Evolutionary conservation across 73 alveolate species (phyloP).

Genomic region (Urostyla sp.): DNA sequence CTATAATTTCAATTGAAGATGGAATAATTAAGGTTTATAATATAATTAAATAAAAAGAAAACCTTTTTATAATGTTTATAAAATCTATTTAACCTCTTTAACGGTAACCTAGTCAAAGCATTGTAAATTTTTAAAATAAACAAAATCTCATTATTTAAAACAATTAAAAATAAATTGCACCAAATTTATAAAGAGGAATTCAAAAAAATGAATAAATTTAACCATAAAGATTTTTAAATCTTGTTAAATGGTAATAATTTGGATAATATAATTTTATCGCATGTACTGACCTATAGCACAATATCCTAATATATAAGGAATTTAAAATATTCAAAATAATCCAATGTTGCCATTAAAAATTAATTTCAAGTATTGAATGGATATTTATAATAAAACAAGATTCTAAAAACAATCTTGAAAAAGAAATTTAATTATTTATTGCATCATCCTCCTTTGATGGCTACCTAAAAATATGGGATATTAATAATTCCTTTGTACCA

Average conservation of each 20-base stretch:
- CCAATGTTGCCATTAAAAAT: slow-evolving; percentile 1
- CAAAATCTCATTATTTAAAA: neutral
- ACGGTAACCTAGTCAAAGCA: too few species aligned
- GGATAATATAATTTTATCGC: slow-evolving; percentile 1
- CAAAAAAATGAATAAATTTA: neutral
- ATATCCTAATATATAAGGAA: neutral
- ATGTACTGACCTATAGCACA: slow-evolving; percentile 1
- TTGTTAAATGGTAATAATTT: slow-evolving; percentile 18
- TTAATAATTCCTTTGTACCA: neutral
- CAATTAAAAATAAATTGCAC: neutral
- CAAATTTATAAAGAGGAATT: neutral
- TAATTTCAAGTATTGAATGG: slow-evolving; percentile 31
- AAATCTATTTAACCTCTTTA: too few species aligned
- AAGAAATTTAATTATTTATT: neutral
- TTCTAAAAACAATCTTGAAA: neutral
- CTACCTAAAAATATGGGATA: slow-evolving; percentile 3
- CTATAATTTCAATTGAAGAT: slow-evolving; percentile 6
- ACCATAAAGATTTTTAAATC: neutral
- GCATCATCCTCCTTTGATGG: slow-evolving; percentile 43
- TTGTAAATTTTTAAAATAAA: neutral
- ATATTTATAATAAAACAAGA: neutral
- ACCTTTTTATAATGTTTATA: too few species aligned
- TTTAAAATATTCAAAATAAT: neutral
- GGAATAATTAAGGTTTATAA: neutral
- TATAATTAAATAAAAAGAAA: too few species aligned